These are phyloP conservation scores for Macrotyloma uniflorum DNA, from an alignment of 306 rosid species.

Conservation along the genomic window DNA sequence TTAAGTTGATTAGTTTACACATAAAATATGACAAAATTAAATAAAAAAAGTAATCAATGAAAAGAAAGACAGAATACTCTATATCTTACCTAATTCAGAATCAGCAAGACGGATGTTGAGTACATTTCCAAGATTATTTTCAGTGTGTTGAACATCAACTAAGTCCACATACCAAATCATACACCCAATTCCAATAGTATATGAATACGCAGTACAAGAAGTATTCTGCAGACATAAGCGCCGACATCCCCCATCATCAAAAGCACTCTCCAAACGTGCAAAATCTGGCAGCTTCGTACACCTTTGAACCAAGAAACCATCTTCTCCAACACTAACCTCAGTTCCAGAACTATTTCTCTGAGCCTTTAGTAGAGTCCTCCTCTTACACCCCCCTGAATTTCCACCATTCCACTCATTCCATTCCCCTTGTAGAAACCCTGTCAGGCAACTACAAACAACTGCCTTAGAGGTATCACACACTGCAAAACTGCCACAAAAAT, in stretches of 20 bases:
- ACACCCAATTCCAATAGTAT: slow-evolving; percentile 59
- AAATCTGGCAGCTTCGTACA: slow-evolving; percentile 68
- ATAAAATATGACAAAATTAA: not conserved
- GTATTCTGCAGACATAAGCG: slow-evolving; percentile 43
- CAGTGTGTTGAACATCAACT: slow-evolving; percentile 46
- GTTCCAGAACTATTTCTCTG: slow-evolving; percentile 38
- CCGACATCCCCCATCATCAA: slow-evolving; percentile 29
- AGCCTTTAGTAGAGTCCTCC: slow-evolving; percentile 50
- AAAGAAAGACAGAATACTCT: not conserved
- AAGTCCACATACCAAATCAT: slow-evolving; percentile 53
- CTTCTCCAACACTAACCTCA: slow-evolving; percentile 43
- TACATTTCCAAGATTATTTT: slow-evolving; percentile 33
- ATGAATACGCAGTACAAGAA: slow-evolving; percentile 62
- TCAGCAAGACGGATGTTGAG: slow-evolving; percentile 64
- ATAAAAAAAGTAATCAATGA: not conserved
- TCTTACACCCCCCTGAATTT: slow-evolving; percentile 54
- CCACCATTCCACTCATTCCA: slow-evolving; percentile 41
- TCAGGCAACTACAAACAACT: slow-evolving; percentile 49
- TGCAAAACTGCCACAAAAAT: slow-evolving; percentile 60
- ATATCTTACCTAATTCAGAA: slow-evolving; percentile 42
- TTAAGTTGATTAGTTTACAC: not conserved
- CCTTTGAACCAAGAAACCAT: slow-evolving; percentile 44
- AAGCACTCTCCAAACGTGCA: not conserved
- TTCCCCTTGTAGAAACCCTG: slow-evolving; percentile 45
- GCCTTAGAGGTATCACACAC: slow-evolving; percentile 40